Conservation (phyloP, 1,139 yeast species). For the Petasospora rhodanensis region DNA sequence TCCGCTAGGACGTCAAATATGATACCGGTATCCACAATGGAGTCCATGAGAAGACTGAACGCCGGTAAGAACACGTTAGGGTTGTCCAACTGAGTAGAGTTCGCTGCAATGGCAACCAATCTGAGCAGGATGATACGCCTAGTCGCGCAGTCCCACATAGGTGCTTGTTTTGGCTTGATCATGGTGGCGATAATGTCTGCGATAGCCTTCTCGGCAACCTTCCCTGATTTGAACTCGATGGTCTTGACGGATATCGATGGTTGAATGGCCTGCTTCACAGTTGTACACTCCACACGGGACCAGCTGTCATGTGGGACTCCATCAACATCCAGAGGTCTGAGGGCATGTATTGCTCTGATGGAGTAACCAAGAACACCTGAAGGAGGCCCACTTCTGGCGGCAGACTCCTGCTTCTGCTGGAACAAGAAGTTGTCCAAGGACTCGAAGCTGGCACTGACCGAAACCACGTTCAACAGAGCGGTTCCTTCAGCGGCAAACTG, state of each 20-base stretch:
- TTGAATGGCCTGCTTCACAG: conserved; percentile 3
- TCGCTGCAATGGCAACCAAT: conserved; percentile 24
- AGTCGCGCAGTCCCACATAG: conserved; percentile 21
- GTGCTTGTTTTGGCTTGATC: not conserved
- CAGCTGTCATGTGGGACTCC: conserved; percentile 11
- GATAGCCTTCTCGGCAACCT: conserved; percentile 21
- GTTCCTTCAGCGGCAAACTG: too few species aligned
- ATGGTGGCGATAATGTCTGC: conserved; percentile 14
- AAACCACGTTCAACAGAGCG: too few species aligned
- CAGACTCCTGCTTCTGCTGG: too few species aligned
- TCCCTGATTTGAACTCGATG: conserved; percentile 18
- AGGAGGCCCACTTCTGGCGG: too few species aligned
- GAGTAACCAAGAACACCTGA: conserved; percentile 16
- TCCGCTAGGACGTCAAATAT: conserved; percentile 29
- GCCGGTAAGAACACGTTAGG: conserved; percentile 33
- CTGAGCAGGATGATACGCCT: conserved; percentile 17
- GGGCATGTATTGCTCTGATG: conserved; percentile 13
- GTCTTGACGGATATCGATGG: conserved; percentile 7
- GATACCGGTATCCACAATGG: conserved; percentile 33
- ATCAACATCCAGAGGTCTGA: conserved; percentile 17
- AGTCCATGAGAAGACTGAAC: conserved; percentile 33
- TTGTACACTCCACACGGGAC: too few species aligned
- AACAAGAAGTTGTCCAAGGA: too few species aligned
- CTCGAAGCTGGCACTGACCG: too few species aligned
- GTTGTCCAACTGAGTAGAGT: conserved; percentile 25